phyloP scores from a whole-genome alignment of 2,329 filamentous ascomycete genomes.

The Huntiella moniliformis region DNA sequence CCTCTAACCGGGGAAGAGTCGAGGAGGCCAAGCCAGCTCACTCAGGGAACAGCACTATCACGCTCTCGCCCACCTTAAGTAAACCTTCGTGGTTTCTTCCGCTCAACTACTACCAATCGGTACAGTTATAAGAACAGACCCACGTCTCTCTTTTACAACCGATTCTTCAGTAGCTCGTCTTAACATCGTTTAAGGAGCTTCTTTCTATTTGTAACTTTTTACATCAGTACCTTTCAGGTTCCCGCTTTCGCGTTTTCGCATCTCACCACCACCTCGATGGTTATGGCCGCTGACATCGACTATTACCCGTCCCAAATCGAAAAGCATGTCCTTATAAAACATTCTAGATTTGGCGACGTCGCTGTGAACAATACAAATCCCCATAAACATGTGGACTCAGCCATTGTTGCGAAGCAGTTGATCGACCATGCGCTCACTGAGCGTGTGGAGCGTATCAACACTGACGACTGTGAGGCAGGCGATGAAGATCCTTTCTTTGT shows the following conservation, averaged over 20 bases:
- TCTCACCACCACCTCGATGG: slow-evolving; percentile 27
- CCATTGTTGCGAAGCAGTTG: slow-evolving; percentile 46
- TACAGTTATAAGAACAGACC: slow-evolving; percentile 1
- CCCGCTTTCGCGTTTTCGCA: slow-evolving; percentile 4
- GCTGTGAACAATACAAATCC: background rate
- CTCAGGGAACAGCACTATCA: slow-evolving; percentile 76
- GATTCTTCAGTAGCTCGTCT: slow-evolving; percentile 11
- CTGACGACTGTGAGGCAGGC: slow-evolving; percentile 72
- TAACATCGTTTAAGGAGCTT: slow-evolving; percentile 10
- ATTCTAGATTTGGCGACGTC: slow-evolving; percentile 19
- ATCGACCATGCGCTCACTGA: slow-evolving; percentile 75
- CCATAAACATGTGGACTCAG: slow-evolving; percentile 13
- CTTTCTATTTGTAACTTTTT: background rate
- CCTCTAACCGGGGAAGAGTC: slow-evolving; percentile 99
- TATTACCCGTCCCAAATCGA: slow-evolving; percentile 31
- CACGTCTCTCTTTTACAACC: slow-evolving; percentile 13
- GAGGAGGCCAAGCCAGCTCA: slow-evolving; percentile 91
- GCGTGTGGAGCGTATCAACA: slow-evolving; percentile 67
- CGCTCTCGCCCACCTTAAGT: slow-evolving; percentile 96
- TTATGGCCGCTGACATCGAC: slow-evolving; percentile 45
- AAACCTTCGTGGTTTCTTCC: slow-evolving; percentile 26
- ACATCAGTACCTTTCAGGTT: background rate
- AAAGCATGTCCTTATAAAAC: slow-evolving; percentile 31
- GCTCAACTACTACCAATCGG: slow-evolving; percentile 6
- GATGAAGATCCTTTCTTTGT: slow-evolving; percentile 98